A percentile compares a stretch with the other conserved stretches of the same genome.
phyloP scores from a whole-genome alignment of 2,329 filamentous ascomycete species.

The Graphium sp. region DNA sequence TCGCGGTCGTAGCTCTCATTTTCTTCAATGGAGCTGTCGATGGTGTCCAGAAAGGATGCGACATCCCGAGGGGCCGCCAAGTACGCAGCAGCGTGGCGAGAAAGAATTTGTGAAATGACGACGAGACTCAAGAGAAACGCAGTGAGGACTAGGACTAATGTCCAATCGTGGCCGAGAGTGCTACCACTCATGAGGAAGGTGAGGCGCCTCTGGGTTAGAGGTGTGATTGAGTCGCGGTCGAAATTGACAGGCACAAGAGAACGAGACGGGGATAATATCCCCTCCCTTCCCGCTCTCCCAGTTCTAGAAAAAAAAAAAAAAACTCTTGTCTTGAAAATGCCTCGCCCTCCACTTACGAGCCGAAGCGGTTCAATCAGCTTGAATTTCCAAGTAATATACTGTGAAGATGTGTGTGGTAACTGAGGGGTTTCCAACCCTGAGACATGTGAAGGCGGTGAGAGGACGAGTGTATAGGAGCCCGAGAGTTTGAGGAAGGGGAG shows the following conservation, averaged over 20 bases:
- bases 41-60: constrained; percentile 37
- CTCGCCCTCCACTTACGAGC: no score
- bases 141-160: constrained; percentile 38
- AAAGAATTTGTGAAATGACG: constrained; percentile 32
- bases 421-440: no score
- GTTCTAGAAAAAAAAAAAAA: constrained; percentile 1
- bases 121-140: constrained; percentile 38
- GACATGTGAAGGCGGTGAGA: no score
- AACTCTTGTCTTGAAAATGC: constrained; percentile 2
- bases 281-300: not conserved
- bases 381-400: no score
- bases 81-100: constrained; percentile 38
- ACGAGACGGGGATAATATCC: not conserved
- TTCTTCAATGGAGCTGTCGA: constrained; percentile 45
- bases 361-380: no score
- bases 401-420: no score
- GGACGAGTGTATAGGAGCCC: no score
- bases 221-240: no score
- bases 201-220: no score
- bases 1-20: constrained; percentile 49
- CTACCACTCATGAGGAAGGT: no score
- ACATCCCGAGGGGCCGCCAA: constrained; percentile 40
- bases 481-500: no score
- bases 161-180: constrained; percentile 35
- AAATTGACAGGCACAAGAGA: not conserved